Evolutionary conservation across 1,284 basidiomycete genomes (phyloP), one percentile per base, ranked within the genome.

Genomic region (Inonotus hispidus): DNA sequence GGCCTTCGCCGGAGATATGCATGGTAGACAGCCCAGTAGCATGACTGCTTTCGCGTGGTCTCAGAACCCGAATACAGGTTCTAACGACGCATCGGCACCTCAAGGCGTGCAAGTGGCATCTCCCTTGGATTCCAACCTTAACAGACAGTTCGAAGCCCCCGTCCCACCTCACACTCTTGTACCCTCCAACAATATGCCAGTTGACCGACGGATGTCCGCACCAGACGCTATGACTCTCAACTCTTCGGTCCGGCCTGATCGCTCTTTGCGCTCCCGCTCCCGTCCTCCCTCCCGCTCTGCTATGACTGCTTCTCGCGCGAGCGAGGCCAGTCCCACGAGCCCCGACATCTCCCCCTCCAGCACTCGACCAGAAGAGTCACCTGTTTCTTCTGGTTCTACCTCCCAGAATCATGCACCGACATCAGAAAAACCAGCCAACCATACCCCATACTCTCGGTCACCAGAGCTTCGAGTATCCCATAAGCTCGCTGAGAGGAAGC

Each of bases 381-480:
- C 52, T 32, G 59, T 71, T 5, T 68, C 71, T 27, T 70, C 72
- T 39, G 68, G 72, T 13, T 71, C 73, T 21, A 68, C 72, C 19
- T 70, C 77, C 53, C 69, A 69, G 65, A n/a, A 65, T 29, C 50
- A 41, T 27, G 69, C 32, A 49, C 66, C 57, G 37, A 71, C 55
- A 14, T 21, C 10, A 0, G 62, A 58, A 56, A 82, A 84, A 73
- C 82, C 87, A 39, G 61, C 76, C 13, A 79, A 83, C 56, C 67
- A 78, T 21, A 91, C 92, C 13, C 93, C 93, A 3, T 98, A 97
- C 74, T 95, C 94, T 58, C 88, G 95, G 63, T 94, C 92, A 0
- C 95, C 95, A 2, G 95, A 98, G 72, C 79, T 98, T 47, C 84
- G 94, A 58, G 85, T 97, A 47, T 94, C 91, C 13, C 95, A 98